A percentile compares a stretch with the other conserved stretches of the same genome.
These are phyloP conservation scores for Aspergillus brasiliensis DNA, from an alignment of 2,329 filamentous ascomycete species.

Conservation along the genomic window DNA sequence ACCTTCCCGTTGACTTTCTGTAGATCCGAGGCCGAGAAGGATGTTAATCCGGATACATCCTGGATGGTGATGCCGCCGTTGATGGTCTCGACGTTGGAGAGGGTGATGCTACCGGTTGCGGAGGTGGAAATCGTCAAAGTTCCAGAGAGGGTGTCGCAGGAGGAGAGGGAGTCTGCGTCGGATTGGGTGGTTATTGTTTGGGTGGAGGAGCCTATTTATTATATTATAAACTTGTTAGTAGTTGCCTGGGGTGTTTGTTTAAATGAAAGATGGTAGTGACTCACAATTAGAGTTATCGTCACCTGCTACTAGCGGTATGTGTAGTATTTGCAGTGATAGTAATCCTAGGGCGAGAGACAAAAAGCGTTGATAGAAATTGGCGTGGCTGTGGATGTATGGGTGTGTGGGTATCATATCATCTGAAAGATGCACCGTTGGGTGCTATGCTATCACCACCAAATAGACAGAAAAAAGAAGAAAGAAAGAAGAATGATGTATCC, in stretches of 20 bases:
- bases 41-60: background rate
- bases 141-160: slow-evolving; percentile 1
- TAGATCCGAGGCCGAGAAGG: background rate
- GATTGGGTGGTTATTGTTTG: background rate
- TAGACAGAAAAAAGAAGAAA: too few species aligned
- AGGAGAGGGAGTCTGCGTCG: background rate
- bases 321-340: too few species aligned
- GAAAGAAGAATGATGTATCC: too few species aligned
- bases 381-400: too few species aligned
- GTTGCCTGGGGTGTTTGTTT: too few species aligned
- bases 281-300: background rate
- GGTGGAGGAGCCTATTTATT: background rate
- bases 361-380: too few species aligned
- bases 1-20: background rate
- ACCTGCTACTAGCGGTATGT: too few species aligned
- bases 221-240: background rate
- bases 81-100: background rate
- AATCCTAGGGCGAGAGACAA: too few species aligned
- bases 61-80: slow-evolving; percentile 2
- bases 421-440: too few species aligned
- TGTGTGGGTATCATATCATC: too few species aligned
- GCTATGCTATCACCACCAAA: too few species aligned
- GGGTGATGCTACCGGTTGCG: background rate
- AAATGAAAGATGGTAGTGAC: background rate
- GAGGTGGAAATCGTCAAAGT: slow-evolving; percentile 1